A percentile compares a stretch with the other conserved stretches of the same genome.
phyloP scores from a whole-genome alignment of 371 early-diverging fungal species.

The Apophysomyces elegans region DNA sequence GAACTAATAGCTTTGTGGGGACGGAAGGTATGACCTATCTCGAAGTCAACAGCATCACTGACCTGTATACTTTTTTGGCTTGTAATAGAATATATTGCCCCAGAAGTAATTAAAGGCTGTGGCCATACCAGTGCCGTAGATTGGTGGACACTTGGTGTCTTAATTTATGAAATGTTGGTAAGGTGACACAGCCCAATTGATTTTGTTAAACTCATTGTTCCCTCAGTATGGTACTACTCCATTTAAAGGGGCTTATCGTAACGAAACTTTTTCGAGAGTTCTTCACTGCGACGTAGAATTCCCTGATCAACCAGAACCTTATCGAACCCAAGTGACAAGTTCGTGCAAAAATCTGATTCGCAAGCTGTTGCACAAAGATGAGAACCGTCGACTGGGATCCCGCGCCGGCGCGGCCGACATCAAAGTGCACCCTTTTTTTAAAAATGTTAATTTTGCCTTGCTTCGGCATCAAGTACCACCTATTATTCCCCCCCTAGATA shows the following conservation, averaged over 20 bases:
- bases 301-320: constrained; percentile 56
- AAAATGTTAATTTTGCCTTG: constrained; percentile 88
- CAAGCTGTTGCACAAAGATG: constrained; percentile 85
- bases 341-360: constrained; percentile 73
- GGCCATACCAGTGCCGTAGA: constrained; percentile 97
- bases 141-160: constrained; percentile 99
- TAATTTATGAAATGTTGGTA: constrained; percentile 96
- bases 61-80: background rate
- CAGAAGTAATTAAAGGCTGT: constrained; percentile 91
- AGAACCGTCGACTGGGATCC: constrained; percentile 79
- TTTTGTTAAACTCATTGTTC: background rate
- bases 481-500: constrained; percentile 73
- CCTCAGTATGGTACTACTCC: constrained; percentile 82
- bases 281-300: constrained; percentile 79
- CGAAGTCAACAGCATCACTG: background rate
- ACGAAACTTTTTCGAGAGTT: constrained; percentile 84
- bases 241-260: constrained; percentile 87
- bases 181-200: constrained; percentile 13
- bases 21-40: constrained; percentile 68
- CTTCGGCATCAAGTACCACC: constrained; percentile 86
- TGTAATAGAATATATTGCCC: constrained; percentile 88
- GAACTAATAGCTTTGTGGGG: constrained; percentile 95
- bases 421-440: constrained; percentile 91
- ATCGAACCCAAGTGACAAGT: constrained; percentile 36
- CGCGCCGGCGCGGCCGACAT: constrained; percentile 93